These are phyloP conservation scores for Aspergillus viridinutans DNA, from an alignment of 2,329 filamentous ascomycete species.

Conservation along the genomic window DNA sequence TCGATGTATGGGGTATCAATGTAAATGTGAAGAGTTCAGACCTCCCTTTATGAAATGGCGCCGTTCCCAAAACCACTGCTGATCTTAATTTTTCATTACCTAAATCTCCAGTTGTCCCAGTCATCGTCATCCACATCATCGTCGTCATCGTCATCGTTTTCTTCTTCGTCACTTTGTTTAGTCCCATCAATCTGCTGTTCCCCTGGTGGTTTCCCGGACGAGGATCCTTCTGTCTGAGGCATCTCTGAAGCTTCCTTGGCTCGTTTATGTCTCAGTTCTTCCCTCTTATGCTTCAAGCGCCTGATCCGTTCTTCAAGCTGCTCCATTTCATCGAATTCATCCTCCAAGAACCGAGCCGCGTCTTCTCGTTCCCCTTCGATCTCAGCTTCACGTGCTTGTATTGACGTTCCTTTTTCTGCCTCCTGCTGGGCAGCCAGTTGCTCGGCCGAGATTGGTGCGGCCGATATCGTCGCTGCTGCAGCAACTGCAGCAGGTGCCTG, in stretches of 20 bases:
- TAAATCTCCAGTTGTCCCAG: constrained; percentile 45
- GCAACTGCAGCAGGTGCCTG: constrained; percentile 29
- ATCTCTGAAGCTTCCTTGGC: constrained; percentile 23
- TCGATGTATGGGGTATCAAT: constrained; percentile 32
- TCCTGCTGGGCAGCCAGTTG: constrained; percentile 56
- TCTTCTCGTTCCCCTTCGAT: constrained; percentile 71
- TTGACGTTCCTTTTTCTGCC: constrained; percentile 42
- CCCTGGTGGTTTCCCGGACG: constrained; percentile 19
- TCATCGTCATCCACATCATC: constrained; percentile 55
- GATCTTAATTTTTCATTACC: constrained; percentile 18
- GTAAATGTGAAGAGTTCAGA: constrained; percentile 25
- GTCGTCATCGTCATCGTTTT: constrained; percentile 27
- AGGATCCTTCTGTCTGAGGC: constrained; percentile 22
- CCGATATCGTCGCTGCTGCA: constrained; percentile 59
- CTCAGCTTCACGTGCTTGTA: constrained; percentile 47
- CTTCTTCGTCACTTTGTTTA: constrained; percentile 39
- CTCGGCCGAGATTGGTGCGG: constrained; percentile 62
- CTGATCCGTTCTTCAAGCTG: constrained; percentile 68
- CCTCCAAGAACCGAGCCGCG: constrained; percentile 66
- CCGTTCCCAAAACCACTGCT: constrained; percentile 16
- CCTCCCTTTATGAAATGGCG: constrained; percentile 22
- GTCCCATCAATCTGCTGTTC: constrained; percentile 29
- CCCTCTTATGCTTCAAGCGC: constrained; percentile 65
- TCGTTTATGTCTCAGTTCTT: constrained; percentile 55
- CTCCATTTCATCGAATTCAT: constrained; percentile 80